These are phyloP conservation scores for Chytridium lagenaria DNA, from an alignment of 371 early-diverging fungal species.

Conservation along the genomic window DNA sequence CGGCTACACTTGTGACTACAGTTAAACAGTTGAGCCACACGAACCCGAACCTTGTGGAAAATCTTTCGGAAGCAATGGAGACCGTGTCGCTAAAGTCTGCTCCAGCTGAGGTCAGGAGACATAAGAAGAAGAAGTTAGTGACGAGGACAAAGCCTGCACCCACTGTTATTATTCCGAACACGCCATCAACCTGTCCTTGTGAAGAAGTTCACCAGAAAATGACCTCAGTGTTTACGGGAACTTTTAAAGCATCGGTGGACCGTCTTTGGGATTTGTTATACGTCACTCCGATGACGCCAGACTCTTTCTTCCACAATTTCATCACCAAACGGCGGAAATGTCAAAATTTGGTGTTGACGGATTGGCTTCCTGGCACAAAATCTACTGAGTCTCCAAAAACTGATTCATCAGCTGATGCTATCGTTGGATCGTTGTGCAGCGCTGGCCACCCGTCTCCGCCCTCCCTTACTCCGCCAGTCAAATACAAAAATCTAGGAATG, in stretches of 20 bases:
- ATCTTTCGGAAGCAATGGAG: not conserved
- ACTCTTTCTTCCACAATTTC: slow-evolving; percentile 10
- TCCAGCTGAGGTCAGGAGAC: not conserved
- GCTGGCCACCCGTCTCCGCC: not conserved
- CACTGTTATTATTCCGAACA: not conserved
- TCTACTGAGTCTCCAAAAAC: not conserved
- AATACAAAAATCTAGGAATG: not conserved
- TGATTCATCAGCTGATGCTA: slow-evolving; percentile 13
- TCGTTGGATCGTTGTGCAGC: slow-evolving; percentile 18
- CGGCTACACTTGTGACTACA: not conserved
- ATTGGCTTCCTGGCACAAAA: not conserved
- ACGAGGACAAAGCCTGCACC: not conserved
- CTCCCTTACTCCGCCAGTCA: not conserved
- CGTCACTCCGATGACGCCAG: slow-evolving; percentile 10
- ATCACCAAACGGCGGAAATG: slow-evolving; percentile 19
- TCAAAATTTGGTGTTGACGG: slow-evolving; percentile 14
- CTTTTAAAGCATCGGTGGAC: slow-evolving; percentile 26
- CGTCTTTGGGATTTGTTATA: slow-evolving; percentile 38
- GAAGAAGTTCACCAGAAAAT: slow-evolving; percentile 28
- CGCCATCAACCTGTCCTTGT: slow-evolving; percentile 33
- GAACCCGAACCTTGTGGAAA: not conserved
- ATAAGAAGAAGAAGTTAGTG: not conserved
- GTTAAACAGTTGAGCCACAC: not conserved
- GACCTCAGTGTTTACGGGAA: slow-evolving; percentile 33
- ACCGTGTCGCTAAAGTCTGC: not conserved